Base-by-base conservation (phyloP, 495 filamentous ascomycete species). In the Aspergillus coremiiformis region DNA sequence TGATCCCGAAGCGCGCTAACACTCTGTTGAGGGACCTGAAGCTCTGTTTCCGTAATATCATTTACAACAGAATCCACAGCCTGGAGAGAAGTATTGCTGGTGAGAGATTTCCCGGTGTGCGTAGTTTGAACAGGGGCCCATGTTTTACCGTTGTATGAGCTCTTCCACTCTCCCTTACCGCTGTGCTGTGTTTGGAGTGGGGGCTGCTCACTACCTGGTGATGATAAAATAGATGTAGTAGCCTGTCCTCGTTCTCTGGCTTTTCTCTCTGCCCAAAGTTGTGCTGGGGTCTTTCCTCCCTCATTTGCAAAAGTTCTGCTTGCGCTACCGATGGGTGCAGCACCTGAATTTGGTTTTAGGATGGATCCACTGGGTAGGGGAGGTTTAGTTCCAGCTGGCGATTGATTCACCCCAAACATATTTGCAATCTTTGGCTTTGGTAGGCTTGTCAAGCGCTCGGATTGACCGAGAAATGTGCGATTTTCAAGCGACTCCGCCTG, bases 221-320 rank as follows among this genome's bases (percentile, higher is more conserved):
- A 39, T n/a, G 72, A 41, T 27, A 66, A 42, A 30, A 61, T 60
- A 42, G 61, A 62, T n/a, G n/a, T n/a, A 23, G 71, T 67, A 41
- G 72, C 73, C 41, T 72, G 27, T 65, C 83, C 86, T 17, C 84
- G 77, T 61, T 95, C 86, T 47, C 82, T 80, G 21, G 86, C 89
- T 72, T 96, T 98, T 68, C 87, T 94, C 70, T 99, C 93, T 0
- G 91, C 91, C 93, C 93, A 99, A 15, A 95, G 66, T 64, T 99
- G 93, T 20, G 94, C 90, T 15, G 93, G 93, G 5, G 93, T 96
- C 72, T 97, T 99, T 42, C 90, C 92, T 51, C 87, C 92, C 68
- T 94, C 76, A 52, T 96, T 89, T 3, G 93, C 92, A 75, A 95
- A 98, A 20, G 89, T 95, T 58, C 86, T 80, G 67, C 90, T 94